A percentile compares a stretch with the other conserved stretches of the same genome.
These are phyloP conservation scores for Piedraia hortae DNA, from an alignment of 2,329 filamentous ascomycete genomes.

Conservation along the genomic window DNA sequence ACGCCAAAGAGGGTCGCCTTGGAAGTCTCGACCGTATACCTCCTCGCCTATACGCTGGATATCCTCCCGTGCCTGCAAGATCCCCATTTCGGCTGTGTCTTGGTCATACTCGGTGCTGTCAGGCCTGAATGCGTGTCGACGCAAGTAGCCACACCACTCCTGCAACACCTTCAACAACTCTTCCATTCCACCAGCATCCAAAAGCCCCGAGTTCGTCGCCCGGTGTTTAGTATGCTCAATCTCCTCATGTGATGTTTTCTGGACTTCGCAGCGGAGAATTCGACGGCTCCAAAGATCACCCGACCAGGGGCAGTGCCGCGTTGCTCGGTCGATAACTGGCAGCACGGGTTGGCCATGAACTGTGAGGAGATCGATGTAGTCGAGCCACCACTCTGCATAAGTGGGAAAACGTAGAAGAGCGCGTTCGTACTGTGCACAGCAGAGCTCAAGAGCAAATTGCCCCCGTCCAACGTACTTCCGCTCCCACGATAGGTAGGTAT, in stretches of 20 bases:
- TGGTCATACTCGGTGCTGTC: slow-evolving; percentile 50
- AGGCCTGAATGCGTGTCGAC: slow-evolving; percentile 52
- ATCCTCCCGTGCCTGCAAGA: slow-evolving; percentile 62
- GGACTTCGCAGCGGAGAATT: slow-evolving; percentile 58
- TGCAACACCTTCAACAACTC: slow-evolving; percentile 76
- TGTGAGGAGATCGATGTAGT: slow-evolving; percentile 49
- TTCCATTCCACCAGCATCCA: slow-evolving; percentile 66
- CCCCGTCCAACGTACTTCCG: slow-evolving; percentile 20
- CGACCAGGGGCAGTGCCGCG: slow-evolving; percentile 78
- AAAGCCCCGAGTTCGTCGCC: slow-evolving; percentile 59
- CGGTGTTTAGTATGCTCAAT: slow-evolving; percentile 79
- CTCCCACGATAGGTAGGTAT: slow-evolving; percentile 70
- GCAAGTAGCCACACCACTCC: slow-evolving; percentile 83
- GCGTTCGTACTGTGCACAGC: slow-evolving; percentile 44
- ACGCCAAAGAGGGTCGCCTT: slow-evolving; percentile 69
- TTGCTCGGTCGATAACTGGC: slow-evolving; percentile 51
- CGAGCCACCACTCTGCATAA: slow-evolving; percentile 54
- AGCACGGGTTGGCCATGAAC: slow-evolving; percentile 21
- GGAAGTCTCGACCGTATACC: slow-evolving; percentile 46
- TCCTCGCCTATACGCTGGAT: slow-evolving; percentile 53
- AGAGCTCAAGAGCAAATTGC: slow-evolving; percentile 24
- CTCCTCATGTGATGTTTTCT: slow-evolving; percentile 45
- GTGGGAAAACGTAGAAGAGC: slow-evolving; percentile 47
- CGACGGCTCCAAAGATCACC: slow-evolving; percentile 76
- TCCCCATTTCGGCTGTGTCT: slow-evolving; percentile 72